These are phyloP conservation scores for Mucor saturninus DNA, from an alignment of 371 early-diverging fungal species.

Conservation along the genomic window DNA sequence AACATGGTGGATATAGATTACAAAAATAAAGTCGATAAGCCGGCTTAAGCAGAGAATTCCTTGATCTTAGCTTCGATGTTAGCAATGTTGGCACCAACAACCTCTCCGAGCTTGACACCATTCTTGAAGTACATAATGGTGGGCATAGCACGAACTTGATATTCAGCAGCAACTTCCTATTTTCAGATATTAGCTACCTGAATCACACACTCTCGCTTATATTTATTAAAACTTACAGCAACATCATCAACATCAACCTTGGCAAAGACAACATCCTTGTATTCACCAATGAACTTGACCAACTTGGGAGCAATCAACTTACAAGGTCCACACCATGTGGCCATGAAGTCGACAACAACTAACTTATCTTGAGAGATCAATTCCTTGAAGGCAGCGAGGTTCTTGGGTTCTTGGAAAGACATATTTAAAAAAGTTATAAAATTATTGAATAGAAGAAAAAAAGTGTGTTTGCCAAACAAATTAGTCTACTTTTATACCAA, in stretches of 20 bases:
- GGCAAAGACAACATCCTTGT: conserved; percentile 68
- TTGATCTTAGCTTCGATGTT: conserved; percentile 28
- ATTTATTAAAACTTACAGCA: conserved; percentile 39
- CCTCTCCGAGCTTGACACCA: conserved; percentile 72
- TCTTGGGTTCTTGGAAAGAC: conserved; percentile 32
- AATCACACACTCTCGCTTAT: neutral
- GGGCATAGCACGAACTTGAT: conserved; percentile 88
- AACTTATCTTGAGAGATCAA: conserved; percentile 34
- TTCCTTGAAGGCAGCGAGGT: conserved; percentile 35
- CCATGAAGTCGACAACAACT: conserved; percentile 70
- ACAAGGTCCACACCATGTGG: conserved; percentile 88
- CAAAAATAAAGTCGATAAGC: neutral
- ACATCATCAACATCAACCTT: conserved; percentile 87
- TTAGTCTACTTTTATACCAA: conserved; percentile 14
- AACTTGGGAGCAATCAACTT: conserved; percentile 83
- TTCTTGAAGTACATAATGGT: conserved; percentile 83
- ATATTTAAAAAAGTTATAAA: conserved; percentile 15
- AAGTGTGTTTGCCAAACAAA: neutral
- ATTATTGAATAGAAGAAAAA: conserved; percentile 11
- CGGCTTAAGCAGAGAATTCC: conserved; percentile 11
- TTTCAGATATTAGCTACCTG: neutral
- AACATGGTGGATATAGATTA: conserved; percentile 3
- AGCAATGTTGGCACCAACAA: conserved; percentile 72
- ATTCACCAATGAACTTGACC: conserved; percentile 56
- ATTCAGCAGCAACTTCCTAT: conserved; percentile 72